A percentile compares a stretch with the other conserved stretches of the same genome.
Evolutionary conservation across 257 asterid species (phyloP).

Genomic region (Nicotiana tomentosiformis): DNA sequence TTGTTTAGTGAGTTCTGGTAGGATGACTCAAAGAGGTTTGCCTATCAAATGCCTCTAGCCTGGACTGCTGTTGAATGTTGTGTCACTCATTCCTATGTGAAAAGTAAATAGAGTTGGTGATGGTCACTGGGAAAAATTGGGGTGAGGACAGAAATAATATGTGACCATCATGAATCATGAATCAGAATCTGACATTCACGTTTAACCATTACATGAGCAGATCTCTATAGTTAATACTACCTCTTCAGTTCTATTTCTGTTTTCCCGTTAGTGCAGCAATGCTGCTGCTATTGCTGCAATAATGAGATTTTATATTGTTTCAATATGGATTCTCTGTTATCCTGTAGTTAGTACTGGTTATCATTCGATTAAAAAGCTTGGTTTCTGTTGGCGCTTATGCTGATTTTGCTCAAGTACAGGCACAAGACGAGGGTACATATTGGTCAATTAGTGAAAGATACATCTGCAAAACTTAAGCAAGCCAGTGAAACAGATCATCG

Average conservation of each 20-base stretch:
- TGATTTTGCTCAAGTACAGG: conserved; percentile 33
- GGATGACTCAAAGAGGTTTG: conserved; percentile 5
- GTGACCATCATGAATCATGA: neutral
- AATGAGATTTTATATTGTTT: neutral
- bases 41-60: neutral
- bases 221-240: neutral
- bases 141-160: neutral
- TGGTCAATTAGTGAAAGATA: conserved; percentile 76
- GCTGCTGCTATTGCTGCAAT: neutral
- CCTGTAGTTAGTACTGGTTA: neutral
- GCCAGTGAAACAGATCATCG: conserved; percentile 52
- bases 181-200: neutral
- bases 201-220: neutral
- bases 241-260: neutral
- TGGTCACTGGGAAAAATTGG: neutral
- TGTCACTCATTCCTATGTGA: neutral
- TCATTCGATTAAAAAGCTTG: neutral
- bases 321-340: neutral
- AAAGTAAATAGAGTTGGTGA: neutral
- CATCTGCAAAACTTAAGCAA: conserved; percentile 78
- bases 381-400: neutral
- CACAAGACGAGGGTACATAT: conserved; percentile 83
- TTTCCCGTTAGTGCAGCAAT: neutral
- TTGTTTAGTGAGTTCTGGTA: neutral
- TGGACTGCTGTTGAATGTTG: neutral